phyloP scores from a whole-genome alignment of 2,329 filamentous ascomycete genomes.

The Bimuria novae-zelandiae region DNA sequence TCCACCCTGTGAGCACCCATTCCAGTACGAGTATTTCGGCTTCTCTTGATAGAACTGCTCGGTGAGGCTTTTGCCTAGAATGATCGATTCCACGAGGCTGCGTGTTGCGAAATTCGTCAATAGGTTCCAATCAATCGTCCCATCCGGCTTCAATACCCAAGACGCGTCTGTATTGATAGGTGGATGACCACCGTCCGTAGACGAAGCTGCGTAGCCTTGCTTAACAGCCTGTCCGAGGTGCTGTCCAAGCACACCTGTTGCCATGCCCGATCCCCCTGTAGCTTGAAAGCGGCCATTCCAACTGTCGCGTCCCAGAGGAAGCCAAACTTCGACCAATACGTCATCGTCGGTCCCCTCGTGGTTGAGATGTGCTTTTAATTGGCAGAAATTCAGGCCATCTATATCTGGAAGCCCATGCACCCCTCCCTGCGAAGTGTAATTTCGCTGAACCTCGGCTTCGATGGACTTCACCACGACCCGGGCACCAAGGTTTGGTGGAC shows the following conservation, averaged over 20 bases:
- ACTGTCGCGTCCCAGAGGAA: conserved; percentile 26
- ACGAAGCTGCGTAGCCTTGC: conserved; percentile 38
- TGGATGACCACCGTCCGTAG: conserved; percentile 39
- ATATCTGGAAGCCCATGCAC: conserved; percentile 13
- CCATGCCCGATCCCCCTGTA: conserved; percentile 36
- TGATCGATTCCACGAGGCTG: conserved; percentile 43
- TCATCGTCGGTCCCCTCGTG: conserved; percentile 29
- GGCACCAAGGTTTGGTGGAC: conserved; percentile 13
- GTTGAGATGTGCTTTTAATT: conserved; percentile 26
- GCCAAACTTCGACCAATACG: conserved; percentile 35
- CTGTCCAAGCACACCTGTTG: conserved; percentile 33
- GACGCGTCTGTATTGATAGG: conserved; percentile 17
- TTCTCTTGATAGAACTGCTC: conserved; percentile 40
- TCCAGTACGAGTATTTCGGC: conserved; percentile 42
- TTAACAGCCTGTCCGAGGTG: conserved; percentile 30
- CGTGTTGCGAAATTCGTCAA: conserved; percentile 46
- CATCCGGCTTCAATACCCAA: conserved; percentile 29
- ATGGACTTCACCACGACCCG: conserved; percentile 21
- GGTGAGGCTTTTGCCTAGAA: conserved; percentile 41
- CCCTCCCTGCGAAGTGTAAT: conserved; percentile 20
- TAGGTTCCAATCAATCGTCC: conserved; percentile 33
- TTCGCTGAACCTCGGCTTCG: conserved; percentile 13
- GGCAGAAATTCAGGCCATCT: conserved; percentile 26
- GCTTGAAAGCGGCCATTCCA: conserved; percentile 44
- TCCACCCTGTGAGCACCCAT: conserved; percentile 42